Base-by-base conservation (phyloP, 768 basidiomycete species). In the Xerocomellus chrysenteron region DNA sequence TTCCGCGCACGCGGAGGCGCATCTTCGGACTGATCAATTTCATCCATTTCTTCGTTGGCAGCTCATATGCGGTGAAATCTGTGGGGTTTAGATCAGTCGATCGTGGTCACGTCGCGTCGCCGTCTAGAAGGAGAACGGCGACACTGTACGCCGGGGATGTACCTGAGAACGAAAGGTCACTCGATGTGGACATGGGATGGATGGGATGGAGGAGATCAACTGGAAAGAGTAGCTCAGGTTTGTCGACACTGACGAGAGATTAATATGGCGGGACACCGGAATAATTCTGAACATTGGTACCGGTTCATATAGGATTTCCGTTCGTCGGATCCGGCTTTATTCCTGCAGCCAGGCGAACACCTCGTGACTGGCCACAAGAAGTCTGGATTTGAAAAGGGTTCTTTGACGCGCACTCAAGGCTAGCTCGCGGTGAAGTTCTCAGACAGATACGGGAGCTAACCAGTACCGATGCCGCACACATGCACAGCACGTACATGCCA, bases 1-100 rank as follows among this genome's bases (percentile, higher is more conserved):
- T 59, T 16, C 47, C 36, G 4, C 37, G 30, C 14, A 58, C 39
- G 12, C 44, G 43, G 17, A 59, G 40, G 13, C 53, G 61, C 16
- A 46, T 28, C 52, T 55, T 62, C 12, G 53, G 56, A 35, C 30
- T 14, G 37, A 63, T 19, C 14, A 46, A 11, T 28, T 36, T 44
- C 43, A 64, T 35, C 50, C 62, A 50, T 26, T 63, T 63, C 13
- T 55, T 33, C 2, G 47, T 6, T 7, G 53, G 53, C 16, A 63
- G 47, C 1, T 63, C 61, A 26, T 51, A 40, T 36, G 32, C 61
- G n/a, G 26, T 39, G 47, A 63, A 59, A 36, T 46, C 62, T 63
- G 37, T n/a, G 17, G 33, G 36, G 30, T 3, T 16, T 28, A 33
- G 30, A 30, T 52, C 53, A 55, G 46, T 37, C 46, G 26, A 50